phyloP scores from a whole-genome alignment of 768 basidiomycete genomes.

The Russula sp. region DNA sequence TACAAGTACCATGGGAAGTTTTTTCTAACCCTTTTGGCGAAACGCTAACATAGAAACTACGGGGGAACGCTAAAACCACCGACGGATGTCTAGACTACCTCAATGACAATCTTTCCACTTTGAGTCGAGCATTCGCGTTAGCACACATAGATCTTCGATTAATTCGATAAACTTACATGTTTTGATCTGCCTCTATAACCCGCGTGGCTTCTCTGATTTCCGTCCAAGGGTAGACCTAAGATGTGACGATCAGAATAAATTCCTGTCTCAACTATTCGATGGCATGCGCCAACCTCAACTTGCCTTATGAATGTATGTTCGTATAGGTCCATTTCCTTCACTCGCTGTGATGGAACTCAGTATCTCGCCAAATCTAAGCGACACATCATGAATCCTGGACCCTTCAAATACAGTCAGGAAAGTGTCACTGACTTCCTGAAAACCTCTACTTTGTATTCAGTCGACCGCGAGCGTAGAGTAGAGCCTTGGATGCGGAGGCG shows the following conservation, averaged over 20 bases:
- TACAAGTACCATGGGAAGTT: background rate
- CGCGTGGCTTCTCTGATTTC: constrained; percentile 76
- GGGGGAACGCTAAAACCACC: background rate
- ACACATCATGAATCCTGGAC: constrained; percentile 19
- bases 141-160: background rate
- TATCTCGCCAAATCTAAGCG: constrained; percentile 53
- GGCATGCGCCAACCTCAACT: constrained; percentile 17
- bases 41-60: background rate
- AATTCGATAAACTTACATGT: constrained; percentile 38
- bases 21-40: background rate
- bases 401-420: background rate
- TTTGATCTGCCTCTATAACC: constrained; percentile 79
- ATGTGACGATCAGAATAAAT: constrained; percentile 7
- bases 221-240: constrained; percentile 74
- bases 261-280: background rate
- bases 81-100: constrained; percentile 26
- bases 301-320: constrained; percentile 77
- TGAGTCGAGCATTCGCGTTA: background rate
- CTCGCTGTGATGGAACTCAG: constrained; percentile 57
- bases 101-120: constrained; percentile 35
- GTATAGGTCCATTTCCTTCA: constrained; percentile 50
- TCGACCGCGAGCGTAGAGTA: constrained; percentile 71
- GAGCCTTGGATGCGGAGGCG: constrained; percentile 86
- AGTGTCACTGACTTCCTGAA: constrained; percentile 47
- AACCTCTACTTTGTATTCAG: constrained; percentile 75